Base-by-base conservation (phyloP, 257 asterid species). In the Pogostemon cablin region DNA sequence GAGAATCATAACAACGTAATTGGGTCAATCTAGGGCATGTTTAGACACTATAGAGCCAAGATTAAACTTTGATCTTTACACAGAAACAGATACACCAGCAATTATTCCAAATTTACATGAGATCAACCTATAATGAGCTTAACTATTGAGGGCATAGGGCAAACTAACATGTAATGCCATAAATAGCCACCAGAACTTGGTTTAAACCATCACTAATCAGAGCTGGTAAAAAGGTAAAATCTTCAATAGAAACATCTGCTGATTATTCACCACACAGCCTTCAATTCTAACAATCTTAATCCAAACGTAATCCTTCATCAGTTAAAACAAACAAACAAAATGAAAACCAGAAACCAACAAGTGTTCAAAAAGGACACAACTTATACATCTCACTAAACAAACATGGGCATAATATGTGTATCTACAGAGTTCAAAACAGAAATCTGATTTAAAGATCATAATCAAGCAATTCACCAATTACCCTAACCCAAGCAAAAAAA, bases 361-460 rank as follows among this genome's bases (percentile, higher is more conserved):
- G 15, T 10, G 42, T 1, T 25, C 32, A 25, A 35, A 68, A 54
- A 37, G 3, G 32, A 59, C 46, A 39, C 8, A n/a, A 49, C 59
- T 48, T 35, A 52, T 0, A 66, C 52, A 34, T 25, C 57, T 15
- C 7, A 68, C 7, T 11, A 4, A 1, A 44, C 4, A 44, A 38
- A 61, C 6, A 54, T 37, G 35, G 25, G 10, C n/a, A 49, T n/a
- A 47, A 25, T 25, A 25, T 25, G 32, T 25, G 32, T 3, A 1
- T 62, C 15, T 9, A 62, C 35, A 46, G 9, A 4, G 32, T n/a
- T 40, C 49, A 32, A n/a, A 52, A 58, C 52, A 65, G 5, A 52
- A 69, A 73, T 69, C 67, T 61, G 25, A 68, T 3, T 34, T 63
- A 62, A 76, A 71, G 9, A 43, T 35, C n/a, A 34, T 42, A 34